Evolutionary conservation across 2,329 filamentous ascomycete genomes (phyloP), one percentile per base, ranked within the genome.

Genomic region (Penicillium oxalicum): DNA sequence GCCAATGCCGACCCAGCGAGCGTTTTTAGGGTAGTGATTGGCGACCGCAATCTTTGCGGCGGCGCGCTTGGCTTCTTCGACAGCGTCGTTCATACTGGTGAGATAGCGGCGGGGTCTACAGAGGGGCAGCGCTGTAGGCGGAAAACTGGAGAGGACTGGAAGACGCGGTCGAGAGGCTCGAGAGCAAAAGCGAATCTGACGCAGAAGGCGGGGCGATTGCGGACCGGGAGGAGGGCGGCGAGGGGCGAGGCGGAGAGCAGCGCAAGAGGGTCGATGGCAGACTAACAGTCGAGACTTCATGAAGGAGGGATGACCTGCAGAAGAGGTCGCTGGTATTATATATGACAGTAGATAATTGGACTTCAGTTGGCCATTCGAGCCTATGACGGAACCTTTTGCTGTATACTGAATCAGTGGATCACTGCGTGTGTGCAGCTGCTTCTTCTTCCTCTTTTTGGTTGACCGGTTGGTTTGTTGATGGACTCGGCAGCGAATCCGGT

Each of bases 1-100:
- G 51, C 82, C 82, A 59, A 85, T 84, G 53, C 82, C 82, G 36
- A 84, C 78, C 61, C 78, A 82, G 51, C 72, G 74, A 54, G 79
- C 76, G 52, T 72, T 63, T 50, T 74, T 70, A 47, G 76, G 72
- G 70, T 84, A 85, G 69, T 84, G 79, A 54, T 82, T 80, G 39
- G 63, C 65, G 7, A 84, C 80, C 13, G 81, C 81, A 54, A 72
- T 70, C 55, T 71, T 74, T 41, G 80, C 81, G 48, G 81, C 81
- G 26, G 77, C 75, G 55, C 76, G 75, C 69, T 84, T 84, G 32
- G 81, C 78, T 43, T 71, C 68, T 70, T 85, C 81, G 55, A 84
- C 66, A 29, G 56, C 48, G 47, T 60, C 60, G 40, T 64, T 47
- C 64, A 72, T 70, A 49, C 56, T 66, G 56, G 60, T 57, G 27